phyloP scores from a whole-genome alignment of 2,329 filamentous ascomycete genomes.

The Talaromyces atroroseus region DNA sequence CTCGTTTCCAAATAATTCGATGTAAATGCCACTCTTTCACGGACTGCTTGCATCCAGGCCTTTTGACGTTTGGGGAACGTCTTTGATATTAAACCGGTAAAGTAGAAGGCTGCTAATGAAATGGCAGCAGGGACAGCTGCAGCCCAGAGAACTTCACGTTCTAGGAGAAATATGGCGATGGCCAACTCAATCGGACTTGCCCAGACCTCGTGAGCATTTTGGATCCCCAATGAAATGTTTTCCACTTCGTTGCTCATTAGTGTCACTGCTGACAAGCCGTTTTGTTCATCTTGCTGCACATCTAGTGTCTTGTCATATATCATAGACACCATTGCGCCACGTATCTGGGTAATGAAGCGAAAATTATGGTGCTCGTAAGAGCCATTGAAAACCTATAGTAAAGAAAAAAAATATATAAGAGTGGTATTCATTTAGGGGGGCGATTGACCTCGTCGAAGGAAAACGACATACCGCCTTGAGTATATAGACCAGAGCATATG shows the following conservation, averaged over 20 bases:
- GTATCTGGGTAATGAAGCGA: slow-evolving; percentile 38
- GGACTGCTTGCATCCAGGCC: slow-evolving; percentile 9
- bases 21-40: slow-evolving; percentile 4
- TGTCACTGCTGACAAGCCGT: slow-evolving; percentile 35
- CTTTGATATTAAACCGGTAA: slow-evolving; percentile 5
- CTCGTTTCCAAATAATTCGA: slow-evolving; percentile 42
- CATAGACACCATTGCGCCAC: slow-evolving; percentile 41
- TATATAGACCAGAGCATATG: slow-evolving; percentile 39
- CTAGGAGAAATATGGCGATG: slow-evolving; percentile 41
- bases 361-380: slow-evolving; percentile 39
- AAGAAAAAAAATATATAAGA: too few species aligned
- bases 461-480: slow-evolving; percentile 32
- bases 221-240: slow-evolving; percentile 36
- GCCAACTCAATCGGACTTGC: slow-evolving; percentile 40
- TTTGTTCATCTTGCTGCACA: slow-evolving; percentile 25
- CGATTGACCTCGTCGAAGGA: too few species aligned
- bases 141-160: slow-evolving; percentile 38
- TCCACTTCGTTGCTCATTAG: slow-evolving; percentile 45
- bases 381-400: slow-evolving; percentile 30
- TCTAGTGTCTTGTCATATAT: slow-evolving; percentile 43
- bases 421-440: neutral
- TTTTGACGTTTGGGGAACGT: slow-evolving; percentile 15
- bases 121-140: slow-evolving; percentile 41
- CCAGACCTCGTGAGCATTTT: slow-evolving; percentile 42
- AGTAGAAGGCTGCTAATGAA: slow-evolving; percentile 31